Percentiles rank a stretch among this genome's conserved stretches.
These are phyloP conservation scores for Eucalyptus marginata DNA, from an alignment of 345 rosid species.

Conservation along the genomic window DNA sequence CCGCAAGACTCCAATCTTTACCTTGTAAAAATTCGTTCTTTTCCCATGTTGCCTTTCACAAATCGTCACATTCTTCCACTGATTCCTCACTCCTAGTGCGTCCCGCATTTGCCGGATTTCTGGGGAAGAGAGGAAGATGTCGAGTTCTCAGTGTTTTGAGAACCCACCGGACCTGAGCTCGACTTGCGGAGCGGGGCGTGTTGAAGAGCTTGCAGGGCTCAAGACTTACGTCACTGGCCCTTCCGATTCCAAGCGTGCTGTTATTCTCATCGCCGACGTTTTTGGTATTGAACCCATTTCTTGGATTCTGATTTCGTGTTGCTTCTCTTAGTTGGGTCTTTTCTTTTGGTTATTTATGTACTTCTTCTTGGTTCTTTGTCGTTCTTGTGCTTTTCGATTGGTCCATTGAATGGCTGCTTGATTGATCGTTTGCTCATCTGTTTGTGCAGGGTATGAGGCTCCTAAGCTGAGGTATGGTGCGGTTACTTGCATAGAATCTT, in stretches of 20 bases:
- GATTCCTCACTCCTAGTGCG: background rate
- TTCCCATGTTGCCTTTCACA: background rate
- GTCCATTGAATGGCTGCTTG: background rate
- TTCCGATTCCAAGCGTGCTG: conserved; percentile 35
- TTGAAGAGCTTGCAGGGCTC: conserved; percentile 49
- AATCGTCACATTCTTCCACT: background rate
- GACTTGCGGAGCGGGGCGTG: conserved; percentile 45
- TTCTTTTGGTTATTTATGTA: background rate
- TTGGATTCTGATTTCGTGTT: background rate
- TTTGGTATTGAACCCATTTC: conserved; percentile 10
- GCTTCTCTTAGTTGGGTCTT: background rate
- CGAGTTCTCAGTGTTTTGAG: conserved; percentile 61
- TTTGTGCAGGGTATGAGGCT: conserved; percentile 30
- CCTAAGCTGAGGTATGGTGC: conserved; percentile 25
- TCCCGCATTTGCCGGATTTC: background rate
- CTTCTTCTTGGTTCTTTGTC: background rate
- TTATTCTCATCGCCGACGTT: conserved; percentile 56
- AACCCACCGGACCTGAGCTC: conserved; percentile 58
- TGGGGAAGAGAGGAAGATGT: conserved; percentile 14
- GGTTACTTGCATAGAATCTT: background rate
- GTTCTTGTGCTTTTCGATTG: background rate
- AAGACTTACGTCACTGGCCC: conserved; percentile 56
- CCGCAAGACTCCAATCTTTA: background rate
- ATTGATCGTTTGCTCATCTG: background rate
- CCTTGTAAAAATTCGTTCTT: background rate